A percentile compares a stretch with the other conserved stretches of the same genome.
These are phyloP conservation scores for Eucalyptus tenuipes DNA, from an alignment of 345 rosid genomes.

Conservation along the genomic window DNA sequence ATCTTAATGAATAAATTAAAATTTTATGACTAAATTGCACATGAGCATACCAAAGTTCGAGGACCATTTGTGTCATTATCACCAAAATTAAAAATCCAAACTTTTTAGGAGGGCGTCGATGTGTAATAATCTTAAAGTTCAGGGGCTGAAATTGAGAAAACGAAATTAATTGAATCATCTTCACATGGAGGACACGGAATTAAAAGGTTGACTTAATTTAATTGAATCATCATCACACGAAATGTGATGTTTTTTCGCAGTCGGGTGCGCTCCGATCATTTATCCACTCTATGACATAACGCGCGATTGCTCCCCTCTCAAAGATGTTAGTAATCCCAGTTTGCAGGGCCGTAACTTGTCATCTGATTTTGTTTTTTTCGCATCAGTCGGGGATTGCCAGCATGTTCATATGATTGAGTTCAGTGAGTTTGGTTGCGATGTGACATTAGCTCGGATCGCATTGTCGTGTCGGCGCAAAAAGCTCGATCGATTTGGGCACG, in stretches of 20 bases:
- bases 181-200: not conserved
- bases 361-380: not conserved
- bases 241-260: not conserved
- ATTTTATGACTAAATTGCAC: fast-evolving
- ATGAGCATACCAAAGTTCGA: fast-evolving
- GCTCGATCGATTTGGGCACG: not conserved
- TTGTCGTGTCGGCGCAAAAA: not conserved
- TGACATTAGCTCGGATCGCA: not conserved
- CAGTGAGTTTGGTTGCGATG: not conserved
- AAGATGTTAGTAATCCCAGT: not conserved
- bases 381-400: not conserved
- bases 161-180: not conserved
- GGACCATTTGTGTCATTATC: fast-evolving
- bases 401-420: not conserved
- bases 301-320: not conserved
- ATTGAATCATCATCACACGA: not conserved
- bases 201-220: not conserved
- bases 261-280: not conserved
- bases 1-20: not conserved
- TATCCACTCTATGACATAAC: not conserved
- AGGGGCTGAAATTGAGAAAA: not conserved
- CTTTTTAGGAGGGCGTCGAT: not conserved
- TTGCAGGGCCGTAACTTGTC: not conserved
- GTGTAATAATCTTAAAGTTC: not conserved
- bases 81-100: not conserved